Base-by-base conservation (phyloP, 345 rosid genomes). In the Murraya paniculata region DNA sequence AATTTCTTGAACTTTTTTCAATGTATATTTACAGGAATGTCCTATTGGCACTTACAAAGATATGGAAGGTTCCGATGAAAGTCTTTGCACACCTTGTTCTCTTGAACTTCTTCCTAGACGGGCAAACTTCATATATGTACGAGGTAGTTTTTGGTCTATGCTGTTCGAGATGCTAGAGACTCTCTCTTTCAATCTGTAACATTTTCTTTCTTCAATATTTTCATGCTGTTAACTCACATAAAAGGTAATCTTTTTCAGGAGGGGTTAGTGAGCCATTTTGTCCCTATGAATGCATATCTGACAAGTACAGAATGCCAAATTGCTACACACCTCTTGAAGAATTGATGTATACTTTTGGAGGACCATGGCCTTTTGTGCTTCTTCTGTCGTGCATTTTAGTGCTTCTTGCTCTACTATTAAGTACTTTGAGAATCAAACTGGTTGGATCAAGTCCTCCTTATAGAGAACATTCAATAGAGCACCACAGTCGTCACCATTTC, bases 271-370 rank as follows among this genome's bases (percentile, higher is more conserved):
- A 86, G 79, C 85, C 88, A 69, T 75, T 79, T 70, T 96, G 99
- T 86, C 98, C 98, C 27, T 96, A 96, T 78, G 84, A 88, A 83
- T 96, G 99, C 78, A 86, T 94, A 70, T 96, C 98, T 35, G 94
- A 92, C 64, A 92, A 91, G 80, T 96, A 96, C 80, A 91, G 96
- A 86, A 84, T 94, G 95, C 99, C 99, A 79, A 94, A 94, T 76
- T 96, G 99, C 84, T 93, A 83, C 75, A 96, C 97, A 41, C 98
- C 99, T 85, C 91, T 96, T 66, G 99, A 96, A 84, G 99, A 96
- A 90, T 85, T 96, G 84, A 80, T 91, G 50, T 87, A 91, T 86
- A 70, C 94, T 80, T 96, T 96, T 89, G 99, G 99, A 83, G 99
- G 99, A 81, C 94, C 98, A 18, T 91, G 87, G 86, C 92, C 88